These are phyloP conservation scores for Epichloe brachyelytri DNA, from an alignment of 2,329 filamentous ascomycete species.

Conservation along the genomic window DNA sequence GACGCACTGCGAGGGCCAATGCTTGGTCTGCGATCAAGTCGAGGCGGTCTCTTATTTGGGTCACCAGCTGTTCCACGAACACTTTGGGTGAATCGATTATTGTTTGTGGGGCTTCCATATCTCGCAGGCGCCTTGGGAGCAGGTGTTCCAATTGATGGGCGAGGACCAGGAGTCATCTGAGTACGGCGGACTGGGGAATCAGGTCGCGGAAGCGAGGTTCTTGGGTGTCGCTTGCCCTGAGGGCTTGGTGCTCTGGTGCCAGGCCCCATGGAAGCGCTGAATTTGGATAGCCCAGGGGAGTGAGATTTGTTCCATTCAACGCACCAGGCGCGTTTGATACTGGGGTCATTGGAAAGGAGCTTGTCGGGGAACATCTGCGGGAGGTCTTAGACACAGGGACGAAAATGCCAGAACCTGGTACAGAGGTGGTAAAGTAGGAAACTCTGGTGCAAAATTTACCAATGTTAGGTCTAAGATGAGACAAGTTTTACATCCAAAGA, in stretches of 20 bases:
- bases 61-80: conserved; percentile 49
- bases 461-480: neutral
- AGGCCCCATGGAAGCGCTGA: conserved; percentile 79
- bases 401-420: conserved; percentile 82
- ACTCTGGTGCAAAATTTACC: conserved; percentile 27
- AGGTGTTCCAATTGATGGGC: conserved; percentile 41
- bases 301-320: conserved; percentile 45
- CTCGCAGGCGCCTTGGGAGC: conserved; percentile 17
- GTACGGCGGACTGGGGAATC: conserved; percentile 70
- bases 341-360: conserved; percentile 52
- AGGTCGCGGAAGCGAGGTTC: conserved; percentile 72
- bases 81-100: conserved; percentile 47
- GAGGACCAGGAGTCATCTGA: conserved; percentile 46
- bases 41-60: conserved; percentile 41
- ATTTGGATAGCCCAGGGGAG: conserved; percentile 60
- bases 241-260: conserved; percentile 56
- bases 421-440: conserved; percentile 69
- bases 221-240: conserved; percentile 48
- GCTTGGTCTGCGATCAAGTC: conserved; percentile 36
- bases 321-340: conserved; percentile 47
- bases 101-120: conserved; percentile 30
- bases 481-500: neutral
- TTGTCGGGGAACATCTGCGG: conserved; percentile 46
- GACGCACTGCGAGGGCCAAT: conserved; percentile 46
- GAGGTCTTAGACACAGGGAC: conserved; percentile 72